Conservation (phyloP, 2,329 filamentous ascomycete genomes). For the Xylaria hypoxylon region DNA sequence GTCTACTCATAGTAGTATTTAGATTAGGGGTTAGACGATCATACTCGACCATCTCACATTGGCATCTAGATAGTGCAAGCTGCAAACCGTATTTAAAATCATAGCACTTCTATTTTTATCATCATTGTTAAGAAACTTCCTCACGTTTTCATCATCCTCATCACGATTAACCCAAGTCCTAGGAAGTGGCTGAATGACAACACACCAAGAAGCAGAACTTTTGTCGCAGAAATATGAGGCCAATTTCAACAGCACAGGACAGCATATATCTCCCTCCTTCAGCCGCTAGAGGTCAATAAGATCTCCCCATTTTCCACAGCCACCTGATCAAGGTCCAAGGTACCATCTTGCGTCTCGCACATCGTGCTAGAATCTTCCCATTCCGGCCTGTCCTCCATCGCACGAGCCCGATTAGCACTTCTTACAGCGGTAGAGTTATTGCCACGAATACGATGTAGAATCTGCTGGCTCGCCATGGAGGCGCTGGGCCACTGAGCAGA, state of each 20-base stretch:
- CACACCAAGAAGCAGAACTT: neutral
- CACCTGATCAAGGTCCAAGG: neutral
- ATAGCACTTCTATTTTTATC: too few relatives aligned
- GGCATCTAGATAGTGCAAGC: too few relatives aligned
- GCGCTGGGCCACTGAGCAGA: neutral
- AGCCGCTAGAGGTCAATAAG: slow-evolving; percentile 35
- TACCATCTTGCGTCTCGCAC: slow-evolving; percentile 7
- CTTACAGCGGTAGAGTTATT: neutral
- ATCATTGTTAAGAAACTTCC: neutral
- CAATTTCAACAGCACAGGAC: neutral
- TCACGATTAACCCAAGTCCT: neutral
- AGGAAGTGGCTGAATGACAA: neutral
- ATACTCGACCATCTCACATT: too few relatives aligned
- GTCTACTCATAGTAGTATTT: too few relatives aligned
- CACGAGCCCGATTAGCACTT: neutral
- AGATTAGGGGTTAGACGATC: too few relatives aligned
- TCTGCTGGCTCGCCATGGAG: neutral
- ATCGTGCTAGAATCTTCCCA: slow-evolving; percentile 38
- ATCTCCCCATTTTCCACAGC: slow-evolving; percentile 21
- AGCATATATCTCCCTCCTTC: neutral
- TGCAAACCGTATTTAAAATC: too few relatives aligned
- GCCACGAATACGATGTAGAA: neutral
- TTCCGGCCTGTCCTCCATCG: slow-evolving; percentile 35
- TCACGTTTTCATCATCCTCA: neutral
- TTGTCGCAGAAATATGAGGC: neutral